Evolutionary conservation across 805 yeast genomes (phyloP).

Genomic region (Kregervanrija delftensis): DNA sequence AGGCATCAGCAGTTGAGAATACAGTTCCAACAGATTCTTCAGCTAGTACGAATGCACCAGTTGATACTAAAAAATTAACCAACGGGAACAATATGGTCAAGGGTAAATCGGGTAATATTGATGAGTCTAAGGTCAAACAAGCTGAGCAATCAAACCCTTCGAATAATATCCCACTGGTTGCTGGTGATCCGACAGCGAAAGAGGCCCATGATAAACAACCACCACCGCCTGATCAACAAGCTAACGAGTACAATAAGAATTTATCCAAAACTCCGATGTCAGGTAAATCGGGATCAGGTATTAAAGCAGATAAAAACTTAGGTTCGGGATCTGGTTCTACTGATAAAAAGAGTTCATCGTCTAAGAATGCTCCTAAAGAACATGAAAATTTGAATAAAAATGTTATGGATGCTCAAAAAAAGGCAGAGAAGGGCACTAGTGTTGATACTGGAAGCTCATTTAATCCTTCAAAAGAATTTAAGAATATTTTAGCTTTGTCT

Average conservation of each 20-base stretch:
- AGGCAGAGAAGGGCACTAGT: slow-evolving; percentile 4
- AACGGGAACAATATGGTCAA: slow-evolving; percentile 25
- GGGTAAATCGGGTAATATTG: slow-evolving; percentile 31
- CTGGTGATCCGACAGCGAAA: slow-evolving; percentile 10
- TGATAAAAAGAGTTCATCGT: background rate
- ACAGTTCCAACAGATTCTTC: slow-evolving; percentile 2
- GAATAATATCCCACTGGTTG: slow-evolving; percentile 10
- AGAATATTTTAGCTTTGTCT: slow-evolving; percentile 48
- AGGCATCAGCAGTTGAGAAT: slow-evolving; percentile 2
- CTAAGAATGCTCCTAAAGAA: background rate
- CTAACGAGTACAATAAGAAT: no score
- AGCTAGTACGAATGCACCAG: background rate
- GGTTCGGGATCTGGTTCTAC: background rate
- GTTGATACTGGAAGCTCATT: slow-evolving; percentile 21
- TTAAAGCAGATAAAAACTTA: slow-evolving; percentile 5
- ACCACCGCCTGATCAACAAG: background rate
- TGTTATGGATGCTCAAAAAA: slow-evolving; percentile 6
- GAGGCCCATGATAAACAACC: slow-evolving; percentile 9
- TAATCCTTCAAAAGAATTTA: slow-evolving; percentile 47
- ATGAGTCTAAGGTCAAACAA: slow-evolving; percentile 34
- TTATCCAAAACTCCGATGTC: no score
- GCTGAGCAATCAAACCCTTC: slow-evolving; percentile 25
- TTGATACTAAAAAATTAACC: slow-evolving; percentile 14
- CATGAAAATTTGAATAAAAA: background rate
- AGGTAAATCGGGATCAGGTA: background rate